Evolutionary conservation across 768 basidiomycete species (phyloP).

Genomic region (Hygrophorus pudorinus): DNA sequence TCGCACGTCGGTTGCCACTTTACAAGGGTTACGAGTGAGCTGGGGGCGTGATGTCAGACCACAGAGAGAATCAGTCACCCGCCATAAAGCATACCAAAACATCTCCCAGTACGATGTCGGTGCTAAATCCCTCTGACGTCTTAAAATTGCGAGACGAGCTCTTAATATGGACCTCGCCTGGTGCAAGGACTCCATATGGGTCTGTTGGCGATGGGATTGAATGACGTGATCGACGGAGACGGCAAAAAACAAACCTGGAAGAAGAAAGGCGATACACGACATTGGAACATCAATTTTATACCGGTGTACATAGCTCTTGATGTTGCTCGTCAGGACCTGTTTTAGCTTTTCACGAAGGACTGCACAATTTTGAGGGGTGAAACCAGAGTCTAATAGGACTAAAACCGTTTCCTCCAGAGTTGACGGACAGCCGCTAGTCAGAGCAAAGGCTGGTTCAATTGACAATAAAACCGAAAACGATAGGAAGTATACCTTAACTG

Average conservation of each 20-base stretch:
- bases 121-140: constrained; percentile 30
- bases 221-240: background rate
- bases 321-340: constrained; percentile 32
- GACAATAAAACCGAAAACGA: background rate
- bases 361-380: constrained; percentile 36
- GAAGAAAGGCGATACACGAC: constrained; percentile 51
- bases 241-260: constrained; percentile 31
- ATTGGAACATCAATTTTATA: constrained; percentile 44
- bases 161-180: constrained; percentile 50
- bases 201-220: constrained; percentile 27
- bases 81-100: constrained; percentile 33
- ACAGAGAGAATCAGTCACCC: background rate
- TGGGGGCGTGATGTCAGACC: constrained; percentile 11
- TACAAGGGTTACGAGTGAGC: constrained; percentile 63
- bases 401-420: constrained; percentile 54
- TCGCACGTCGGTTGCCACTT: constrained; percentile 55
- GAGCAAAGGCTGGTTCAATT: background rate
- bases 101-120: constrained; percentile 44
- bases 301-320: constrained; percentile 31
- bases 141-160: constrained; percentile 33
- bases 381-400: constrained; percentile 48
- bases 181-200: constrained; percentile 36
- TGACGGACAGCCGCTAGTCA: constrained; percentile 47
- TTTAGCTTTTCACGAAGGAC: constrained; percentile 46
- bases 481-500: constrained; percentile 20